Evolutionary conservation across 192 early-diverging fungal species (phyloP).

Genomic region (Phlyctochytrium bullatum): DNA sequence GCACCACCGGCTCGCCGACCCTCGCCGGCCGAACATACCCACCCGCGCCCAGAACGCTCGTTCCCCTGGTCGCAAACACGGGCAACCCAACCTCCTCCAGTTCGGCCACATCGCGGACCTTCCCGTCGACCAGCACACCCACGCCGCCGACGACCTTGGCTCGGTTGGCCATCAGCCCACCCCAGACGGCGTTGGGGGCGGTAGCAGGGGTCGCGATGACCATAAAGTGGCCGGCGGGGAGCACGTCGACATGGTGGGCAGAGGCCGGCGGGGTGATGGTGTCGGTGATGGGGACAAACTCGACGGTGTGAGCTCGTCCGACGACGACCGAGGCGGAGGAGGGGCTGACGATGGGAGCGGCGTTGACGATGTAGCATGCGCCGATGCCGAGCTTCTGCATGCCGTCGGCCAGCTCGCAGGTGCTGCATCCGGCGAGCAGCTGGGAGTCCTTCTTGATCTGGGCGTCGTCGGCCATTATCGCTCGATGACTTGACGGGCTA

Average conservation of each 20-base stretch:
- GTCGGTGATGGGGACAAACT: conserved; percentile 27
- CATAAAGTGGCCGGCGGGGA: conserved; percentile 33
- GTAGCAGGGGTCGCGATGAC: conserved; percentile 36
- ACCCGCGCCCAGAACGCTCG: conserved; percentile 39
- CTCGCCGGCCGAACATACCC: conserved; percentile 17
- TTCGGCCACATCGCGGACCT: conserved; percentile 46
- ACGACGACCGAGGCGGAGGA: conserved; percentile 5
- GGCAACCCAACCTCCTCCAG: conserved; percentile 29
- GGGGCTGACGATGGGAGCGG: conserved; percentile 1
- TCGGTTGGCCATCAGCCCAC: conserved; percentile 49
- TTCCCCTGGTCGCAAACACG: conserved; percentile 29
- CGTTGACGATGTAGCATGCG: conserved; percentile 1
- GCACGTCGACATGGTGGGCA: conserved; percentile 40
- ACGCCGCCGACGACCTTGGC: conserved; percentile 29
- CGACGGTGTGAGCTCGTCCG: conserved; percentile 42
- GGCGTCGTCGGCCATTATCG: too few relatives aligned
- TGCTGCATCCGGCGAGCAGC: too few relatives aligned
- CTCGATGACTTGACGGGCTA: too few relatives aligned
- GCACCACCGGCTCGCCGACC: conserved; percentile 34
- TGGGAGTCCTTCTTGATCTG: too few relatives aligned
- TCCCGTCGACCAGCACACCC: conserved; percentile 46
- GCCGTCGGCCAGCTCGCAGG: too few relatives aligned
- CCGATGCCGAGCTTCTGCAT: not conserved
- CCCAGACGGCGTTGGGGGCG: conserved; percentile 48
- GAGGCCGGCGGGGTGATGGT: conserved; percentile 8